A percentile compares a stretch with the other conserved stretches of the same genome.
phyloP scores from a whole-genome alignment of 2,329 filamentous ascomycete species.

The Hawksworthiomyces lignivorus region DNA sequence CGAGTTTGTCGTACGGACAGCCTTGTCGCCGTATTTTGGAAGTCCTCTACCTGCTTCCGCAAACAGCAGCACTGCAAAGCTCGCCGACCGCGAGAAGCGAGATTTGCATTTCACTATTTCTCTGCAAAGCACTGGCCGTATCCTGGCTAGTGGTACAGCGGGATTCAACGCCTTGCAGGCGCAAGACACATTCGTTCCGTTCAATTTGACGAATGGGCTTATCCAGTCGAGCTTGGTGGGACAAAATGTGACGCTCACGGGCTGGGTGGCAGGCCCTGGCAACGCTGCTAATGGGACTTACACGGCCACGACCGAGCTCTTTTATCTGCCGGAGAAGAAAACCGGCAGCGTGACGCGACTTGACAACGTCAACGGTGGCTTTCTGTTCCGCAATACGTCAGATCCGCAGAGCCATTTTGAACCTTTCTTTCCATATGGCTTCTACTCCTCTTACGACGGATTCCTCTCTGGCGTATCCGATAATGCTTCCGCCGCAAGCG shows the following conservation, averaged over 20 bases:
- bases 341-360: conserved; percentile 36
- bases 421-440: conserved; percentile 37
- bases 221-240: conserved; percentile 27
- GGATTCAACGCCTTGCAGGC: conserved; percentile 21
- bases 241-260: conserved; percentile 32
- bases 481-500: conserved; percentile 20
- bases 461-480: conserved; percentile 32
- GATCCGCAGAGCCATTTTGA: conserved; percentile 27
- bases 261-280: conserved; percentile 22
- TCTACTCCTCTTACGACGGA: conserved; percentile 34
- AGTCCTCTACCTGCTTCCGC: conserved; percentile 25
- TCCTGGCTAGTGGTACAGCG: conserved; percentile 28
- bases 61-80: background rate
- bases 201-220: conserved; percentile 29
- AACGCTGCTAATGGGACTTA: conserved; percentile 19
- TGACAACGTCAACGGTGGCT: conserved; percentile 36
- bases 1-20: conserved; percentile 36
- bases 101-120: conserved; percentile 28
- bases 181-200: conserved; percentile 26
- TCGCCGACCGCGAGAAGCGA: background rate
- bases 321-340: conserved; percentile 37
- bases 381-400: conserved; percentile 31
- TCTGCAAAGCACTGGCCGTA: conserved; percentile 20
- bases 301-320: conserved; percentile 28
- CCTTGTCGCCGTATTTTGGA: conserved; percentile 33